Conservation (phyloP, 2,329 filamentous ascomycete genomes). For the Ophiostoma triangulosporum region DNA sequence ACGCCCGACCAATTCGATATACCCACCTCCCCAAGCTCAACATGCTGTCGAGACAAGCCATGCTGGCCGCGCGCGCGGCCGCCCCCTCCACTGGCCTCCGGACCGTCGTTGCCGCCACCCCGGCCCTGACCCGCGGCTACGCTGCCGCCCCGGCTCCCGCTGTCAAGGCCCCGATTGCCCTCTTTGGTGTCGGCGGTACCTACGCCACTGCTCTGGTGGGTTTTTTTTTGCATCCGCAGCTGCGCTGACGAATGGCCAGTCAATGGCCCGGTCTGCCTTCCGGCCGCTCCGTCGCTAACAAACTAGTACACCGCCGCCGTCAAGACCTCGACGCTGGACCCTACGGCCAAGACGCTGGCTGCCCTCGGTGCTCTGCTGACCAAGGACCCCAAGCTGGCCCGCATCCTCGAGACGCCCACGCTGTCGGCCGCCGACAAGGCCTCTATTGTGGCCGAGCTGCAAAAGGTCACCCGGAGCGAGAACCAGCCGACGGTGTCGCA, state of each 20-base stretch:
- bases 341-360: conserved; percentile 66
- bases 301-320: conserved; percentile 83
- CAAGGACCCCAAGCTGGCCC: conserved; percentile 68
- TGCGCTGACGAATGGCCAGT: too few relatives aligned
- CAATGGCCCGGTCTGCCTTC: neutral
- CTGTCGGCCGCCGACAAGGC: conserved; percentile 69
- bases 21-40: conserved; percentile 17
- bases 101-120: conserved; percentile 44
- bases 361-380: conserved; percentile 58
- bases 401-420: conserved; percentile 68
- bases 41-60: conserved; percentile 48
- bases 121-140: conserved; percentile 75
- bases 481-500: conserved; percentile 82
- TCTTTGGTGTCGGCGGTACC: conserved; percentile 94
- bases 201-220: conserved; percentile 97
- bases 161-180: conserved; percentile 71
- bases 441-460: conserved; percentile 72
- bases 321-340: conserved; percentile 76
- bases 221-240: neutral
- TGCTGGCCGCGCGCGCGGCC: conserved; percentile 38
- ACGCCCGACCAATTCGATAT: neutral
- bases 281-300: neutral
- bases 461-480: conserved; percentile 58
- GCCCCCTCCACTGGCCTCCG: conserved; percentile 34
- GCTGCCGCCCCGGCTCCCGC: conserved; percentile 53